Conservation (phyloP, 805 yeast genomes). For the Candida fluviatilis region DNA sequence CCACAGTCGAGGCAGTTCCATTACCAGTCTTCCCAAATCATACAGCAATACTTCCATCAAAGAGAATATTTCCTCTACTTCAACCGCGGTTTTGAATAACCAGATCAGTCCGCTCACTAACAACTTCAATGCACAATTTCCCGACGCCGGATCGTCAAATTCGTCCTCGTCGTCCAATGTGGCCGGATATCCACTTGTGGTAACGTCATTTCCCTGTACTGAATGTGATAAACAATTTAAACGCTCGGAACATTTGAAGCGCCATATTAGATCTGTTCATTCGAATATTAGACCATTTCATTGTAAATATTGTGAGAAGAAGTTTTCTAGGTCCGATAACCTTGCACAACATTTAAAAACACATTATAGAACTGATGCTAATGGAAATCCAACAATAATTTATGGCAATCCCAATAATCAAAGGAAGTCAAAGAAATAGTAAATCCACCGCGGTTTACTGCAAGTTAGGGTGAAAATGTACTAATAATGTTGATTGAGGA, state of each 20-base stretch:
- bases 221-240: conserved; percentile 41
- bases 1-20: conserved; percentile 1
- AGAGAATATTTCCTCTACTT: not conserved
- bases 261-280: conserved; percentile 41
- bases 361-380: conserved; percentile 29
- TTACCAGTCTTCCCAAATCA: conserved; percentile 1
- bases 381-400: conserved; percentile 20
- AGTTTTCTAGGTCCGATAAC: conserved; percentile 39
- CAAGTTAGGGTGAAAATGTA: not conserved
- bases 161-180: not conserved
- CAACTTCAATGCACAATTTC: not conserved
- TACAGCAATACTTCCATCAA: conserved; percentile 3
- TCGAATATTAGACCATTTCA: conserved; percentile 43
- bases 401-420: conserved; percentile 5
- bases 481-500: too few species aligned
- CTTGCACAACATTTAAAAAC: conserved; percentile 44
- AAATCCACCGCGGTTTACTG: too few species aligned
- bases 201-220: conserved; percentile 35
- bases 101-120: not conserved
- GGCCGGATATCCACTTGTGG: not conserved
- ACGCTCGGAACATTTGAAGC: conserved; percentile 40
- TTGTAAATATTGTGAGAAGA: conserved; percentile 42
- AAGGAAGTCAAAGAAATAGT: conserved; percentile 1
- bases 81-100: not conserved
- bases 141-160: not conserved